A percentile compares a stretch with the other conserved stretches of the same genome.
Conservation (phyloP, 805 yeast genomes). For the Scheffersomyces stipitis region DNA sequence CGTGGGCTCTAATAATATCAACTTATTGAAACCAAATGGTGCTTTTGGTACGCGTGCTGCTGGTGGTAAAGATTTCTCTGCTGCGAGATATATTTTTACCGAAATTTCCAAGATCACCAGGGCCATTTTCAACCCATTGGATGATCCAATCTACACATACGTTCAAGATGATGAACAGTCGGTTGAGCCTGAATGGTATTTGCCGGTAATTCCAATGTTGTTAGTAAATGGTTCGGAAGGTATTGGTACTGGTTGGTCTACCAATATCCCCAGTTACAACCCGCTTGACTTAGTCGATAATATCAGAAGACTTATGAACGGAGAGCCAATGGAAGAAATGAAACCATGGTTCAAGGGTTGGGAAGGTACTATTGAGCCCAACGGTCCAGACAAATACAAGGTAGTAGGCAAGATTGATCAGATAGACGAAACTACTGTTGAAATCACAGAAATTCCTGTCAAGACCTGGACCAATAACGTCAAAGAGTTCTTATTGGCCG, state of each 20-base stretch:
- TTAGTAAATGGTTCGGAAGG: constrained; percentile 96
- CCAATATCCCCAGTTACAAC: constrained; percentile 86
- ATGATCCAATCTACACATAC: constrained; percentile 74
- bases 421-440: constrained; percentile 74
- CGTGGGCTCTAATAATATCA: constrained; percentile 87
- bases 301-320: constrained; percentile 68
- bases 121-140: constrained; percentile 73
- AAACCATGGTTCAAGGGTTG: constrained; percentile 95
- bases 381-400: constrained; percentile 66
- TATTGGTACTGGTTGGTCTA: constrained; percentile 99
- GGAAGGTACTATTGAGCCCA: constrained; percentile 76
- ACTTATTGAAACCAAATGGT: constrained; percentile 86
- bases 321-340: constrained; percentile 70
- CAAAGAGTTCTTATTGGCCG: constrained; percentile 79
- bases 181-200: constrained; percentile 94
- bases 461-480: constrained; percentile 89
- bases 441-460: constrained; percentile 90
- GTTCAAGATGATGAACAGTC: constrained; percentile 90
- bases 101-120: constrained; percentile 75
- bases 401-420: constrained; percentile 81
- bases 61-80: constrained; percentile 99
- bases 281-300: constrained; percentile 81
- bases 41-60: constrained; percentile 93
- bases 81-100: constrained; percentile 94
- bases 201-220: constrained; percentile 93